Evolutionary conservation across 2,329 filamentous ascomycete genomes (phyloP), one percentile per base, ranked within the genome.

Genomic region (Penicillium sp.): DNA sequence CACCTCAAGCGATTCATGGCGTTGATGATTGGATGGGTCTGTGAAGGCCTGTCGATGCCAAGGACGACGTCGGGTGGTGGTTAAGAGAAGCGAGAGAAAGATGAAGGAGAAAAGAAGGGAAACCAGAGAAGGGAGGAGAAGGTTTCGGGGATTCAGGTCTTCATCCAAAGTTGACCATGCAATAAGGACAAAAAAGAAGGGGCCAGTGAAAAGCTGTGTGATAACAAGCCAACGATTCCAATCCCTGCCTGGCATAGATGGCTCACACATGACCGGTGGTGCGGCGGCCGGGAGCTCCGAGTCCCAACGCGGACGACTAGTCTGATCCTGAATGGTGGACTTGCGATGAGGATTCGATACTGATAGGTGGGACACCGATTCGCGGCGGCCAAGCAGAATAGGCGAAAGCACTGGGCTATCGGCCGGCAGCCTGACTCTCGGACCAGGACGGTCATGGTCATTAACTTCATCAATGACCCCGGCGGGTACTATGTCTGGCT

Each of bases 211-310:
- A 47, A 94, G 81, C 67, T 99, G 95, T 9, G 94, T 73, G 12
- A 87, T 84, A 12, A 96, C 83, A 3, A 99, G 84, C 93, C 94
- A 99, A 50, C 92, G 85, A 67, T 92, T 96, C 92, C 94, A 97
- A 27, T 86, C 81, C 52, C 82, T 80, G 22, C 20, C 14, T 23
- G 55, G 51, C 3, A 40, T 33, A 31, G 45, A 29, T 18, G 48
- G 37, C 4, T 44, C 27, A 7, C 29, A 12, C n/a, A 52, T 50
- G 3, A 74, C 61, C 2, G 62, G 54, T 40, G 67, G 58, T 25
- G 66, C 25, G 25, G 75, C 68, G 25, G 75, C 68, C 6, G 73
- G 71, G 18, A 75, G 61, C 54, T 78, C 75, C 3, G 76, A 77
- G 62, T 77, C 74, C 57, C 68, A 68, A 15, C 72, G 69, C 26